Conservation (phyloP, 768 basidiomycete species). For the Suillus subaureus region DNA sequence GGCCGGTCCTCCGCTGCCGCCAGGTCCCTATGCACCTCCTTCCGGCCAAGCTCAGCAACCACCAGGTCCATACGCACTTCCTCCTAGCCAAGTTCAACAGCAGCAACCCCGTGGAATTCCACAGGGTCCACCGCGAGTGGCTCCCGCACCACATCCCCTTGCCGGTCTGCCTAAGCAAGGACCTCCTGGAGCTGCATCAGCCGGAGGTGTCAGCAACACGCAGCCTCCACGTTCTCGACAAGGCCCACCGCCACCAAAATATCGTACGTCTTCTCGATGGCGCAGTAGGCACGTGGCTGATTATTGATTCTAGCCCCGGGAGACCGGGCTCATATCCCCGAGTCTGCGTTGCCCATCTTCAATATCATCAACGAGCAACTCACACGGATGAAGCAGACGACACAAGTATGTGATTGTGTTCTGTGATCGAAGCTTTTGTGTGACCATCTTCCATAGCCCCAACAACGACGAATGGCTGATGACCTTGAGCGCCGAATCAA, state of each 20-base stretch:
- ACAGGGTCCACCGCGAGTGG: constrained; percentile 25
- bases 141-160: constrained; percentile 32
- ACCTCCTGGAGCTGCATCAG: constrained; percentile 32
- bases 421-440: neutral
- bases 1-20: constrained; percentile 16
- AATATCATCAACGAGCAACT: constrained; percentile 66
- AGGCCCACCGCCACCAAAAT: constrained; percentile 51
- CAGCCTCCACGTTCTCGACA: constrained; percentile 37
- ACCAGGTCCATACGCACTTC: constrained; percentile 32
- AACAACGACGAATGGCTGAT: constrained; percentile 82
- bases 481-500: constrained; percentile 88
- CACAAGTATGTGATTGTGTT: constrained; percentile 58
- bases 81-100: constrained; percentile 27
- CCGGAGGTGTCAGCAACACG: constrained; percentile 23
- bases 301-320: constrained; percentile 64
- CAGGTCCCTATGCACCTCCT: constrained; percentile 27
- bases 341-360: constrained; percentile 63
- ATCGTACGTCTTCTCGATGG: constrained; percentile 50
- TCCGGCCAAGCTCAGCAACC: constrained; percentile 20
- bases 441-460: constrained; percentile 49
- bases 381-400: constrained; percentile 66
- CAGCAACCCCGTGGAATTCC: constrained; percentile 35
- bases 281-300: constrained; percentile 6
- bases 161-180: constrained; percentile 28
- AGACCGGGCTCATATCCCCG: constrained; percentile 91